Conservation (phyloP, 2,329 filamentous ascomycete species). For the Epichloe coenophiala region DNA sequence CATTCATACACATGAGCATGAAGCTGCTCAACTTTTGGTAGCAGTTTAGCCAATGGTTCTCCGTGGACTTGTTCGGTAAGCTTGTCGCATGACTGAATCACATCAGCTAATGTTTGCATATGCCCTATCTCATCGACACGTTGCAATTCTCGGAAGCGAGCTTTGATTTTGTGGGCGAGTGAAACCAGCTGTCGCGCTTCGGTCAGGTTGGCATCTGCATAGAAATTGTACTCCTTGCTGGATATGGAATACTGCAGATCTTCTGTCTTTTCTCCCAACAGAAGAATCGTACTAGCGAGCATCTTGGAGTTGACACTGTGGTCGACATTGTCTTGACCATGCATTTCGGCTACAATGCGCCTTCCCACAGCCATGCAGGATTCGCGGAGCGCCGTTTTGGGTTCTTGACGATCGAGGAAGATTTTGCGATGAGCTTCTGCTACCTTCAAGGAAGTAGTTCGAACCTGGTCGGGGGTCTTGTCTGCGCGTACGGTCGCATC, state of each 20-base stretch:
- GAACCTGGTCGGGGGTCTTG: constrained; percentile 28
- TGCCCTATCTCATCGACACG: constrained; percentile 51
- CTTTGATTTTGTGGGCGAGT: constrained; percentile 55
- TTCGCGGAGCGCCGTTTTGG: constrained; percentile 27
- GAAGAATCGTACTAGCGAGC: constrained; percentile 52
- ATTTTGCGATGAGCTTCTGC: constrained; percentile 45
- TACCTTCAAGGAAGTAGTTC: constrained; percentile 45
- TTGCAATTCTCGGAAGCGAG: constrained; percentile 60
- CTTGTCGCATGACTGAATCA: constrained; percentile 59
- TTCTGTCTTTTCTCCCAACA: constrained; percentile 47
- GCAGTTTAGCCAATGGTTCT: constrained; percentile 74
- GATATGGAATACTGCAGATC: constrained; percentile 25
- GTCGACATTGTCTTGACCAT: constrained; percentile 16
- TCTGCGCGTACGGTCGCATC: constrained; percentile 19
- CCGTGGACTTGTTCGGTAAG: constrained; percentile 62
- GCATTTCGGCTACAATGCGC: constrained; percentile 18
- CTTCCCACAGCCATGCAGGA: constrained; percentile 32
- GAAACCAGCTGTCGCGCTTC: constrained; percentile 63
- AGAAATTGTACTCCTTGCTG: constrained; percentile 63
- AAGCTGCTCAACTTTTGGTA: constrained; percentile 78
- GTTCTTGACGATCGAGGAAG: constrained; percentile 30
- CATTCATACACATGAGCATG: constrained; percentile 81
- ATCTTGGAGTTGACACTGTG: constrained; percentile 36
- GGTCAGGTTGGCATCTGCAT: constrained; percentile 62
- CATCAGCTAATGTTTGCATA: constrained; percentile 67